Evolutionary conservation across 2,329 filamentous ascomycete species (phyloP).

Genomic region (Nakataea oryzae): DNA sequence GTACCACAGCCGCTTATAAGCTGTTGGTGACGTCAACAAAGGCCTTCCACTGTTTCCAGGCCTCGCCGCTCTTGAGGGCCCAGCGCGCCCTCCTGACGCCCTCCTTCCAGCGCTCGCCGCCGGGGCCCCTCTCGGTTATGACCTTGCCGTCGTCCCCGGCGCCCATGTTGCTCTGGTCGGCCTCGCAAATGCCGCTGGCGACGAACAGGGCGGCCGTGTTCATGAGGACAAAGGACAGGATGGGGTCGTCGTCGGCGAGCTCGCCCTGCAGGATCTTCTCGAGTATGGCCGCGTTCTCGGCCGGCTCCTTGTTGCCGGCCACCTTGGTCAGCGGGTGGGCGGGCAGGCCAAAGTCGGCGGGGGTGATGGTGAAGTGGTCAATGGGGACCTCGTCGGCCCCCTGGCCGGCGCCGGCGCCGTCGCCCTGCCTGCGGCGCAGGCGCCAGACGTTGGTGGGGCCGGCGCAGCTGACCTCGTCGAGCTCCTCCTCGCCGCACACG

Average conservation of each 20-base stretch:
- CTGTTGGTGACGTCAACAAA: conserved; percentile 77
- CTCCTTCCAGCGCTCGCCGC: conserved; percentile 87
- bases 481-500: conserved; percentile 86
- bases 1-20: not conserved
- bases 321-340: conserved; percentile 67
- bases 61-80: conserved; percentile 78
- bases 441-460: conserved; percentile 85
- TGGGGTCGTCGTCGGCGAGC: conserved; percentile 65
- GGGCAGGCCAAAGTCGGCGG: conserved; percentile 78
- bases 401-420: conserved; percentile 22
- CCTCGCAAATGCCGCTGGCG: conserved; percentile 75
- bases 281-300: conserved; percentile 79
- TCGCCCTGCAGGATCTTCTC: conserved; percentile 66
- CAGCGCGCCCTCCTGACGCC: conserved; percentile 78
- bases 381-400: conserved; percentile 48
- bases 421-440: conserved; percentile 36
- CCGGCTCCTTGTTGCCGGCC: conserved; percentile 73
- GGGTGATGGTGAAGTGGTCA: conserved; percentile 67
- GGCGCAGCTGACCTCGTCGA: conserved; percentile 91
- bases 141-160: conserved; percentile 71
- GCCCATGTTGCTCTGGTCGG: conserved; percentile 70
- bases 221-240: conserved; percentile 87
- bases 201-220: conserved; percentile 88
- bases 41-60: conserved; percentile 69
- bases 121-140: conserved; percentile 72